phyloP scores from a whole-genome alignment of 2,329 filamentous ascomycete species.

The Aureobasidium sp. region DNA sequence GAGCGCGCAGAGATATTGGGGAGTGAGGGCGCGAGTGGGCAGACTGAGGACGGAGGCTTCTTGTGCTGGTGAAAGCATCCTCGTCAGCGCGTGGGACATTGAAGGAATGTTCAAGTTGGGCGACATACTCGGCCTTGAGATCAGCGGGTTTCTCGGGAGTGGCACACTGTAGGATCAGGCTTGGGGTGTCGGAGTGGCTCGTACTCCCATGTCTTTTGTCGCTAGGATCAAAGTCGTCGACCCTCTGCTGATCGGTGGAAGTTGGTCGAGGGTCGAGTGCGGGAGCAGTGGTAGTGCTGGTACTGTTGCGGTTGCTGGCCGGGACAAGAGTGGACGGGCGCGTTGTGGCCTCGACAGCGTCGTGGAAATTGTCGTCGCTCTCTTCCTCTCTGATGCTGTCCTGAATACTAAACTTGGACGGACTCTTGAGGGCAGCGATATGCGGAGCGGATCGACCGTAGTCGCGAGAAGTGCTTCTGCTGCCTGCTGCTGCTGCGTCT shows the following conservation, averaged over 20 bases:
- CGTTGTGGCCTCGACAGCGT: neutral
- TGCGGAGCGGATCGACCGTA: neutral
- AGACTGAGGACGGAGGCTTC: neutral
- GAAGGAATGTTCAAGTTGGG: neutral
- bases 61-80: neutral
- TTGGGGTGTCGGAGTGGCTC: neutral
- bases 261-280: neutral
- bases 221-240: slow-evolving; percentile 20
- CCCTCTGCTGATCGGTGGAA: neutral
- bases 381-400: slow-evolving; percentile 11
- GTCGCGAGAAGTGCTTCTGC: neutral
- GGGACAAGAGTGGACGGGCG: neutral
- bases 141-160: neutral
- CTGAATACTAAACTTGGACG: slow-evolving; percentile 13
- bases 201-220: neutral
- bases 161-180: slow-evolving; percentile 2
- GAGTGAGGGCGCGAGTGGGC: neutral
- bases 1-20: neutral
- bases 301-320: neutral
- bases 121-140: slow-evolving; percentile 2
- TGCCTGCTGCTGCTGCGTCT: neutral
- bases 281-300: neutral
- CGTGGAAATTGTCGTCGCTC: slow-evolving; percentile 4
- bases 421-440: neutral
- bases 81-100: neutral